These are phyloP conservation scores for Sporodiniella umbellata DNA, from an alignment of 371 early-diverging fungal genomes.

Conservation along the genomic window DNA sequence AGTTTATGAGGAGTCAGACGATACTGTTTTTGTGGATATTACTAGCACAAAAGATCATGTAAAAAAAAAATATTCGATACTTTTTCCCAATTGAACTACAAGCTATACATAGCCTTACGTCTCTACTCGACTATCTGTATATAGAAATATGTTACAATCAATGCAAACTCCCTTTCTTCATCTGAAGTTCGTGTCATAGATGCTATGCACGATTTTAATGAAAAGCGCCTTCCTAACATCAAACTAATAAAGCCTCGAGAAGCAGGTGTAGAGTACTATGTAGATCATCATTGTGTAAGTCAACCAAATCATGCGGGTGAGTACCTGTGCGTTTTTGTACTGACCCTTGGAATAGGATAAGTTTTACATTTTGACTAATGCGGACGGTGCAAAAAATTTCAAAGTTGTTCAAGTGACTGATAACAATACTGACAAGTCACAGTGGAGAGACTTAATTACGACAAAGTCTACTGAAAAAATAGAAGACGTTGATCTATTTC, in stretches of 20 bases:
- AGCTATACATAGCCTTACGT: neutral
- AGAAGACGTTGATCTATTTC: conserved; percentile 82
- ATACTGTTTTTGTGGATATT: conserved; percentile 77
- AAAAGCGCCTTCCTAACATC: conserved; percentile 25
- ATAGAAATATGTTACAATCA: conserved; percentile 68
- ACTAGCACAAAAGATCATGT: conserved; percentile 77
- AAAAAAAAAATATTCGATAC: no score
- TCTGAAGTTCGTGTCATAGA: conserved; percentile 69
- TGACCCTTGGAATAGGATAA: conserved; percentile 36
- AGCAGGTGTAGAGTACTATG: conserved; percentile 70
- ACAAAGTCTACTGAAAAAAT: conserved; percentile 66
- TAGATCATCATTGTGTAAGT: conserved; percentile 78
- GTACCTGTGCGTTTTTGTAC: neutral
- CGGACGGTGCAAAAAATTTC: conserved; percentile 58
- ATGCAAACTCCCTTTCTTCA: conserved; percentile 70
- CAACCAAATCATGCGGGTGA: neutral
- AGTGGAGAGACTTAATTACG: conserved; percentile 65
- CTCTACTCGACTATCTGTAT: neutral
- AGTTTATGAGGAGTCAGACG: conserved; percentile 66
- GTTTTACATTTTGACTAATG: conserved; percentile 75
- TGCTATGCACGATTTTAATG: conserved; percentile 43
- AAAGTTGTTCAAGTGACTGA: conserved; percentile 56
- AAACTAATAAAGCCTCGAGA: conserved; percentile 57
- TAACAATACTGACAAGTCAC: conserved; percentile 20
- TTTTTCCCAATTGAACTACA: no score